phyloP scores from a whole-genome alignment of 345 rosid genomes.

The Ceriops decandra region DNA sequence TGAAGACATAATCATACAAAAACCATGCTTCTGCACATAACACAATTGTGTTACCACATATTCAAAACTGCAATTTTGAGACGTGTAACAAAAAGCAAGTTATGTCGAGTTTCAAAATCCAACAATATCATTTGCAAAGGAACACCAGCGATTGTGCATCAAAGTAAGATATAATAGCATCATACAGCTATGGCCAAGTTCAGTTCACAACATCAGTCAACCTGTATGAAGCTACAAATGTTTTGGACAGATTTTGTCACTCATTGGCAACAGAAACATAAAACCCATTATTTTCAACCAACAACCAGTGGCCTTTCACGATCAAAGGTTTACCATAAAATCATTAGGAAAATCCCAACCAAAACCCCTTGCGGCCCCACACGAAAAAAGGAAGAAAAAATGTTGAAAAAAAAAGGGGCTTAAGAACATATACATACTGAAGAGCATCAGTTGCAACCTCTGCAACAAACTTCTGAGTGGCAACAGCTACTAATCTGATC shows the following conservation, averaged over 20 bases:
- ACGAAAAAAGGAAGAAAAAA: not conserved
- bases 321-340: not conserved
- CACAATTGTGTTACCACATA: not conserved
- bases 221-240: not conserved
- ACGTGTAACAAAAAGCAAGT: too few species aligned
- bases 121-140: not conserved
- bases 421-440: constrained; percentile 42
- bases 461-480: constrained; percentile 90
- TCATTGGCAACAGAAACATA: not conserved
- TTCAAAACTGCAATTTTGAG: not conserved
- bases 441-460: constrained; percentile 94
- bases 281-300: not conserved
- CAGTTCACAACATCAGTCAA: not conserved
- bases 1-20: not conserved
- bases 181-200: not conserved
- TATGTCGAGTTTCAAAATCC: not conserved
- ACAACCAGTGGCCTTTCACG: not conserved
- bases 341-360: too few species aligned
- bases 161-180: not conserved
- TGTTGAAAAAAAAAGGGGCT: not conserved
- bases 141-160: not conserved
- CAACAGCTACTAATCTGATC: constrained; percentile 85
- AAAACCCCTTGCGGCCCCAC: too few species aligned
- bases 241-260: not conserved
- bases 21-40: not conserved